Evolutionary conservation across 768 basidiomycete genomes (phyloP), one percentile per base, ranked within the genome.

Genomic region (Collybiopsis confluens): DNA sequence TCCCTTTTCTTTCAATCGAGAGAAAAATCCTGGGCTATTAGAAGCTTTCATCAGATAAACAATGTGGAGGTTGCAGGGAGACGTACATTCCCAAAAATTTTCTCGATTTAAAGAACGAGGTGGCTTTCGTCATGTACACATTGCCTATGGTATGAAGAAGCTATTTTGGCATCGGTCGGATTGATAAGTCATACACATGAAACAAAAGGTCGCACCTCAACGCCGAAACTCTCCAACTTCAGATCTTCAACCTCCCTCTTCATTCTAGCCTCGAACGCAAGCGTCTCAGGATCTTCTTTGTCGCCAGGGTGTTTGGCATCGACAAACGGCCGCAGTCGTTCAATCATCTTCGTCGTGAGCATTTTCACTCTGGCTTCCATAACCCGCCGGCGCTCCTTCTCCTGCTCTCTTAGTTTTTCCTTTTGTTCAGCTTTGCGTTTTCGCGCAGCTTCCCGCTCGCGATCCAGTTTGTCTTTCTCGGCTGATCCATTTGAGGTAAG

Each of bases 181-280:
- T n/a, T 43, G 35, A 33, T 30, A 24, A 27, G 21, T 28, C 23
- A 52, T 10, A 43, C 5, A 45, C 38, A 67, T n/a, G n/a, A n/a
- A n/a, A n/a, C n/a, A n/a, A n/a, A n/a, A n/a, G n/a, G n/a, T n/a
- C 80, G 27, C 61, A 91, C 88, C 83, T 98, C 96, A 21, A 98
- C 86, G 45, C 97, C 97, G 68, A 99, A 99, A 60, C 91, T 94
- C 75, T 99, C 96, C 50, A 98, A 70, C 73, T 98, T 98, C 61
- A 99, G 66, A 71, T 99, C 97, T 53, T 96, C 93, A 1, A 90
- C 92, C 68, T 99, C 97, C 26, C 80, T 73, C 62, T 70, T 77
- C 66, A 96, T 90, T 67, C 77, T 83, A 49, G 77, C 75, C 68
- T 90, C 86, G 63, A 93, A 99, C 15, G 78, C 75, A 45, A 68